A percentile compares a stretch with the other conserved stretches of the same genome.
Evolutionary conservation across 192 early-diverging fungal genomes (phyloP).

Genomic region (Phycomyces blakesleeanus): DNA sequence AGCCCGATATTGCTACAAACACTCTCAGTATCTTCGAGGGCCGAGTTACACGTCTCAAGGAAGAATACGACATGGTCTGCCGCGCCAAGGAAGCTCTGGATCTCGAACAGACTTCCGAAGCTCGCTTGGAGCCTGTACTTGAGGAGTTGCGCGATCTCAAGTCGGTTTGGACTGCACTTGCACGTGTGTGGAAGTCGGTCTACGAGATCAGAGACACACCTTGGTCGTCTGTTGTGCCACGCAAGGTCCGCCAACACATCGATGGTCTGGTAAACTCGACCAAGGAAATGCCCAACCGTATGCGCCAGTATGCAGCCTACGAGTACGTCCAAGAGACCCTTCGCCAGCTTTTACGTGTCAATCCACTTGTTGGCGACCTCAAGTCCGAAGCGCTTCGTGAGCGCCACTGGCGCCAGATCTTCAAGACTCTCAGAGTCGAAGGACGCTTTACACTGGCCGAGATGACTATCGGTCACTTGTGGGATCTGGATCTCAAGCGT

Average conservation of each 20-base stretch:
- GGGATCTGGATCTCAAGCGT: slow-evolving; percentile 89
- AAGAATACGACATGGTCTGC: slow-evolving; percentile 82
- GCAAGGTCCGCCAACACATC: slow-evolving; percentile 85
- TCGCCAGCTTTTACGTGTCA: slow-evolving; percentile 74
- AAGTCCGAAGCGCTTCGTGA: slow-evolving; percentile 96
- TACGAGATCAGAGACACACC: slow-evolving; percentile 81
- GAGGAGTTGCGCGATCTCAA: slow-evolving; percentile 93
- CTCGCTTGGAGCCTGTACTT: slow-evolving; percentile 74
- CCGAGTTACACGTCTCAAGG: slow-evolving; percentile 73
- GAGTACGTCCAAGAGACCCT: slow-evolving; percentile 90
- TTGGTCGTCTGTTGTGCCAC: slow-evolving; percentile 84
- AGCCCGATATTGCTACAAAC: slow-evolving; percentile 79
- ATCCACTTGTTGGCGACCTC: slow-evolving; percentile 78
- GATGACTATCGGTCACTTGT: slow-evolving; percentile 91
- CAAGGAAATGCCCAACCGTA: slow-evolving; percentile 93
- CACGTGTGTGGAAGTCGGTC: slow-evolving; percentile 78
- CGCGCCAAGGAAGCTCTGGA: slow-evolving; percentile 93
- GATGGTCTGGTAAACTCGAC: slow-evolving; percentile 76
- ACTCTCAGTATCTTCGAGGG: slow-evolving; percentile 82
- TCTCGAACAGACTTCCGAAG: slow-evolving; percentile 68
- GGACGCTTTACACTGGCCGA: slow-evolving; percentile 66
- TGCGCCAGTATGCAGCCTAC: slow-evolving; percentile 96
- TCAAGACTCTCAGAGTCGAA: slow-evolving; percentile 78
- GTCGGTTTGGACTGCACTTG: slow-evolving; percentile 84
- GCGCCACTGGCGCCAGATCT: slow-evolving; percentile 94